Conservation (phyloP, 768 basidiomycete genomes). For the Clitopilus hobsonii region DNA sequence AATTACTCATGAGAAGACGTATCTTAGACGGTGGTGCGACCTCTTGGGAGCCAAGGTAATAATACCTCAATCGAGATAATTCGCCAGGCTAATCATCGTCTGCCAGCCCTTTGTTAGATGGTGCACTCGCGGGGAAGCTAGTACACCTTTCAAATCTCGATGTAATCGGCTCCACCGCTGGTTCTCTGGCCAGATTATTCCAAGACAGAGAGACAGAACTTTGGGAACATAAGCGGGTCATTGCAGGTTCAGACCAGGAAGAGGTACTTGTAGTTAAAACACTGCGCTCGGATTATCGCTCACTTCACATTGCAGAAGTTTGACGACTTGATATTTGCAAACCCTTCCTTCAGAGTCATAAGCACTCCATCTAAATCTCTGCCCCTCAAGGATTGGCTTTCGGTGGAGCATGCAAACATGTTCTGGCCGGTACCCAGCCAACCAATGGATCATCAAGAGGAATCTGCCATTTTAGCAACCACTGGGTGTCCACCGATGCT, state of each 20-base stretch:
- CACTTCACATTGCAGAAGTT: slow-evolving; percentile 16
- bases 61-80: background rate
- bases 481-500: slow-evolving; percentile 41
- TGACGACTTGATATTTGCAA: slow-evolving; percentile 43
- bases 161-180: slow-evolving; percentile 62
- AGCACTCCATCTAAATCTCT: slow-evolving; percentile 59
- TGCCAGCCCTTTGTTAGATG: slow-evolving; percentile 37
- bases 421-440: slow-evolving; percentile 59
- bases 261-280: slow-evolving; percentile 47
- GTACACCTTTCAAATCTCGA: slow-evolving; percentile 59
- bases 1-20: slow-evolving; percentile 57
- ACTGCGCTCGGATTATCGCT: background rate
- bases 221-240: slow-evolving; percentile 60
- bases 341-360: slow-evolving; percentile 58
- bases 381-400: slow-evolving; percentile 66
- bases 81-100: background rate
- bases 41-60: slow-evolving; percentile 57
- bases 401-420: slow-evolving; percentile 66
- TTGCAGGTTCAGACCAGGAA: slow-evolving; percentile 37
- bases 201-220: slow-evolving; percentile 63
- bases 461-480: slow-evolving; percentile 38
- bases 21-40: slow-evolving; percentile 57
- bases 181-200: slow-evolving; percentile 51
- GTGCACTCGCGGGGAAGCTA: slow-evolving; percentile 51
- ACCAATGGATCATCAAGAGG: slow-evolving; percentile 54